Base-by-base conservation (phyloP, 805 yeast genomes). In the Cephaloascus fragrans region DNA sequence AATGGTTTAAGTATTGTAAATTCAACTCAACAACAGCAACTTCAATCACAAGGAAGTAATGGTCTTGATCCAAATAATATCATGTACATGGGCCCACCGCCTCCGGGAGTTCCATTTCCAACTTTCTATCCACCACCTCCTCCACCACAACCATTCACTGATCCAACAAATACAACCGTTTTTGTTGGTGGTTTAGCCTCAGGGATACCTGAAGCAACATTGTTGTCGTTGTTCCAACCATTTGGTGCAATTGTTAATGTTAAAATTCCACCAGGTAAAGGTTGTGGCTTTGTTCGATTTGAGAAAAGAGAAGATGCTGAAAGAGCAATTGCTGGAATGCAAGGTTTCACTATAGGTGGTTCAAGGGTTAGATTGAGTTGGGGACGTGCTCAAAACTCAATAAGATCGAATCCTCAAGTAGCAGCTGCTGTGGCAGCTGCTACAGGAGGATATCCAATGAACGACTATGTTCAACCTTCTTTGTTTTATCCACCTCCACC, bases 281-380 rank as follows among this genome's bases (percentile, higher is more conserved):
- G 83, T 42, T 82, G 90, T 61, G 94, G 89, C 1, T 82, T 83
- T 56, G 80, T 83, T 41, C 79, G 76, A 50, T 83, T 76, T 53
- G 62, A 73, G n/a, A 64, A 66, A 28, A 63, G 84, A 44, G 80
- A 75, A 48, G 84, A 80, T 48, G 93, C 93, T 1, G 86, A 82
- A 55, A 78, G 75, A 32, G 87, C 94, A 4, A 81, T 83, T 39
- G 72, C 76, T 32, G 80, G 81, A 3, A 77, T 83, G 83, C 87
- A 83, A 56, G 94, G 94, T 2, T 83, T 76, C 52, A 65, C 77
- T 18, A 75, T 83, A 43, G 82, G 80, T n/a, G 89, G 88, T 3
- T 73, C 78, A 39, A 68, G 89, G 43, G 77, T 83, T 18, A 61
- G 89, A 45, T 60, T 83, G 37, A 75, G 85, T 37, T 83, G 93